Conservation (phyloP, 306 rosid species). For the Prunus salicina region DNA sequence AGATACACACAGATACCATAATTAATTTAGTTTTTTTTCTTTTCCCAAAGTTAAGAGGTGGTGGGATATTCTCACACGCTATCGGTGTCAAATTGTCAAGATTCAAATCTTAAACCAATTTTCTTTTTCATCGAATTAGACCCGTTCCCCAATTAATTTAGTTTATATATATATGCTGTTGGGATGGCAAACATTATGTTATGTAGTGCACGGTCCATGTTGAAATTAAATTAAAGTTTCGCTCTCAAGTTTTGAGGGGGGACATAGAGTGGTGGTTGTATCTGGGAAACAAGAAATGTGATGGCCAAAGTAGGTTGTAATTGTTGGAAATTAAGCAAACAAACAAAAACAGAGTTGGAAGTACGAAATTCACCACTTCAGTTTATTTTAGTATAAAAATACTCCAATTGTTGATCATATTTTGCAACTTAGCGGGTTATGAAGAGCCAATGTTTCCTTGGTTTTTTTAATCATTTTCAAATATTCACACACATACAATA, state of each 20-base stretch:
- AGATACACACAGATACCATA: not conserved
- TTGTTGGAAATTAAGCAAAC: not conserved
- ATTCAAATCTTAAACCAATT: no score
- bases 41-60: no score
- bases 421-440: not conserved
- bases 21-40: no score
- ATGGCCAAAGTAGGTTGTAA: not conserved
- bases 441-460: not conserved
- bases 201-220: not conserved
- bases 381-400: not conserved
- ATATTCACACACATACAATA: no score
- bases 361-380: not conserved
- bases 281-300: not conserved
- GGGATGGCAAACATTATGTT: not conserved
- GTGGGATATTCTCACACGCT: no score
- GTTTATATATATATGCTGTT: not conserved
- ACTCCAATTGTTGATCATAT: not conserved
- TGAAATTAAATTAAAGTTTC: not conserved
- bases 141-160: no score
- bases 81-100: no score
- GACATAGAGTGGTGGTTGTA: constrained; percentile 2
- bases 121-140: no score
- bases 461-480: no score
- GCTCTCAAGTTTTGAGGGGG: not conserved
- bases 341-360: not conserved